Evolutionary conservation across 768 basidiomycete genomes (phyloP).

Genomic region (Tricholoma hemisulphureum): DNA sequence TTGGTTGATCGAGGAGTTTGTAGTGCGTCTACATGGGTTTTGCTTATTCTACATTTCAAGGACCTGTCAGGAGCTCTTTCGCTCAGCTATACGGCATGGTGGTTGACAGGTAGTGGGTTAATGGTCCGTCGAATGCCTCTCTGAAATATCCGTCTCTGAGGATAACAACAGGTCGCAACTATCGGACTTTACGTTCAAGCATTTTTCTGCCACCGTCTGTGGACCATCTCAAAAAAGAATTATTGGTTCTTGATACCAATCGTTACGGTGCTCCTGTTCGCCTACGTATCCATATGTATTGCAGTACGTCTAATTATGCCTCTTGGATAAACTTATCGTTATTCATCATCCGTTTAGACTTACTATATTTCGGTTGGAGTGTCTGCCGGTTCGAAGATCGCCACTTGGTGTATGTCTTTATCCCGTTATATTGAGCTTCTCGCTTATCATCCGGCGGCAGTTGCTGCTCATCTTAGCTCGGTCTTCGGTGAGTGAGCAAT

Average conservation of each 20-base stretch:
- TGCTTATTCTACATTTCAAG: slow-evolving; percentile 25
- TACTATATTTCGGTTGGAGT: slow-evolving; percentile 24
- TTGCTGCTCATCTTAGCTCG: slow-evolving; percentile 26
- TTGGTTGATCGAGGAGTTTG: slow-evolving; percentile 17
- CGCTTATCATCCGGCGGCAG: slow-evolving; percentile 9
- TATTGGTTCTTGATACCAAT: slow-evolving; percentile 24
- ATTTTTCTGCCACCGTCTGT: slow-evolving; percentile 32
- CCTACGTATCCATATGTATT: slow-evolving; percentile 24
- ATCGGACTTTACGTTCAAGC: slow-evolving; percentile 33
- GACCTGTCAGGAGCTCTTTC: slow-evolving; percentile 27
- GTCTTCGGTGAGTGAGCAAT: slow-evolving; percentile 22
- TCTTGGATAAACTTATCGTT: not conserved
- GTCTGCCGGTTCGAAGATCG: slow-evolving; percentile 14
- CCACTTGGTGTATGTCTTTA: slow-evolving; percentile 28
- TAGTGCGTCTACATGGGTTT: slow-evolving; percentile 25
- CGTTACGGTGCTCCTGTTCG: slow-evolving; percentile 22
- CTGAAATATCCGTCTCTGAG: not conserved
- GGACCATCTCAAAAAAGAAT: slow-evolving; percentile 23
- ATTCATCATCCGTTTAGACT: slow-evolving; percentile 14
- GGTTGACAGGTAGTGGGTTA: slow-evolving; percentile 28
- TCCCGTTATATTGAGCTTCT: not conserved
- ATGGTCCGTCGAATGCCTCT: slow-evolving; percentile 19
- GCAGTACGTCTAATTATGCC: slow-evolving; percentile 20
- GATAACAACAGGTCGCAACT: slow-evolving; percentile 23
- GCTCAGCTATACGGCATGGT: slow-evolving; percentile 32